These are phyloP conservation scores for Stagonosporopsis chrysanthemi DNA, from an alignment of 2,329 filamentous ascomycete genomes.

Conservation along the genomic window DNA sequence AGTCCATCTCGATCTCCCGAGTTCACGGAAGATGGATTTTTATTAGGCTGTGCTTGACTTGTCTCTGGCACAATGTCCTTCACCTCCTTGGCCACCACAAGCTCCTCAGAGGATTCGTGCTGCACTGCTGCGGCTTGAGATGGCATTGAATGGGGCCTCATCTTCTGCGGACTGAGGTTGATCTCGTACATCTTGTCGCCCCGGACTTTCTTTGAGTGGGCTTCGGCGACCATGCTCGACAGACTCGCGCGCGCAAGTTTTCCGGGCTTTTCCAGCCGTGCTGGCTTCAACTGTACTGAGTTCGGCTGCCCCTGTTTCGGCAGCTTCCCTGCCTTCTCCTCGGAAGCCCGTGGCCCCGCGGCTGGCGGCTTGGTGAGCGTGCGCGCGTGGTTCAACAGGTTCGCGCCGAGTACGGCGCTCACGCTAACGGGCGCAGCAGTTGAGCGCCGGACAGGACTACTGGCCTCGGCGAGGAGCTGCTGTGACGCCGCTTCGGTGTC, in stretches of 20 bases:
- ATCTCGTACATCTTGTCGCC: constrained; percentile 6
- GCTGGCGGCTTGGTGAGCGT: constrained; percentile 15
- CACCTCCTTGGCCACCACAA: no score
- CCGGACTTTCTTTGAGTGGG: background rate
- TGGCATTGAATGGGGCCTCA: constrained; percentile 2
- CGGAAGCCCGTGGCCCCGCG: background rate
- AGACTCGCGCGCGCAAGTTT: constrained; percentile 1
- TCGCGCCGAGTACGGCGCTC: constrained; percentile 26
- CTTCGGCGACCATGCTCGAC: background rate
- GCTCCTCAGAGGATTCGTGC: background rate
- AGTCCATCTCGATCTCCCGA: background rate
- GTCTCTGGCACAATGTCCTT: constrained; percentile 4
- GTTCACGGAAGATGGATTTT: background rate
- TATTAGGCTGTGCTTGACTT: background rate
- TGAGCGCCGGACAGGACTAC: constrained; percentile 7
- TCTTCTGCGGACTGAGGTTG: constrained; percentile 8
- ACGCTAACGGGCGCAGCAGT: constrained; percentile 16
- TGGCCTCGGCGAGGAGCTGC: constrained; percentile 35
- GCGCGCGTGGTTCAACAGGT: constrained; percentile 43
- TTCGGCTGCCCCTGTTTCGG: constrained; percentile 1
- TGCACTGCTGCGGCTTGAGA: background rate
- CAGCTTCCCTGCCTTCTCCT: constrained; percentile 1
- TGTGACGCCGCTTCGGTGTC: constrained; percentile 31
- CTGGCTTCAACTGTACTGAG: background rate
- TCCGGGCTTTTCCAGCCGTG: background rate